Base-by-base conservation (phyloP, 2,329 filamentous ascomycete genomes). In the Ascochyta koolunga region DNA sequence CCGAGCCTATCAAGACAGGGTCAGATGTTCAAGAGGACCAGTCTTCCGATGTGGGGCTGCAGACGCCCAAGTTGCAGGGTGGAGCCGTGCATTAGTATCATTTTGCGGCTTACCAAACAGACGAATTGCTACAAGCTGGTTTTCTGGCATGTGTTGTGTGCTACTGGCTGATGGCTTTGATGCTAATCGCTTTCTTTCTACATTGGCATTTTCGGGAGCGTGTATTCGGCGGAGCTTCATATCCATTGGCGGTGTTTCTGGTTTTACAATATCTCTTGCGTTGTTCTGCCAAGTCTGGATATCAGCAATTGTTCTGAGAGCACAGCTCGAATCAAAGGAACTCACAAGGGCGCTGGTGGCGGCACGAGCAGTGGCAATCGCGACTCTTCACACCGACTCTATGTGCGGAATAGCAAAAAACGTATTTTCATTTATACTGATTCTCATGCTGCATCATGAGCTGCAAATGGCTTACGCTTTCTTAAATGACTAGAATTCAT, bases 181-280 rank as follows among this genome's bases (percentile, higher is more conserved):
- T 47, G 32, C 40, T 55, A 15, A 35, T 32, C 25, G 19, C n/a
- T 42, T 42, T 32, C 11, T 42, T 50, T 62, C 63, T 60, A 56
- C 58, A 60, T 59, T 50, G 67, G 70, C 70, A 72, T 74, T 72
- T 72, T 60, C 67, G 59, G 70, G 70, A 72, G 70, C 71, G 64
- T 61, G 61, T 64, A 61, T 62, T 62, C 63, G 62, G 62, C 48
- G 59, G 53, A 65, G 58, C 54, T 65, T 67, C 59, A 67, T 66
- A 64, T 62, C 58, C 64, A 67, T 65, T 60, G 59, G 56, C 44
- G 62, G 67, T 67, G 65, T 64, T 67, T 50, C 60, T 61, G 59
- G 61, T 54, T 57, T 43, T 10, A 46, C 29, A 31, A n/a, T 22
- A 42, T 47, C 53, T 58, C 48, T 45, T 49, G 51, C 37, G 54